Evolutionary conservation across 2,329 filamentous ascomycete genomes (phyloP).

Genomic region (Aspergillus fumigatiaffinis): DNA sequence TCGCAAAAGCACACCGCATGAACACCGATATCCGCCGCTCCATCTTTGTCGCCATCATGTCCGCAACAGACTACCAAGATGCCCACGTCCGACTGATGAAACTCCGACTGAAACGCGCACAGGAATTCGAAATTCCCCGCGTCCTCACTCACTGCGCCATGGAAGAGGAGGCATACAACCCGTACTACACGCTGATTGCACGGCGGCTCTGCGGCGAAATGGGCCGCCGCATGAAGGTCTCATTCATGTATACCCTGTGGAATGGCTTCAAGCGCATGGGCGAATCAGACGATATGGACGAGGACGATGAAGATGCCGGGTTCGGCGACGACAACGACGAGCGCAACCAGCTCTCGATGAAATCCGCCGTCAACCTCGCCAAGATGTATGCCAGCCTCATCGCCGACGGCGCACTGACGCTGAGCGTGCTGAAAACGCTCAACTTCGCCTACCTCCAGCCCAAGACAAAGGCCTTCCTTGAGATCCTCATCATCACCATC

Average conservation of each 20-base stretch:
- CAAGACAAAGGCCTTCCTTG: constrained; percentile 73
- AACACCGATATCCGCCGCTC: constrained; percentile 80
- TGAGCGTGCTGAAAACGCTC: constrained; percentile 60
- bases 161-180: constrained; percentile 80
- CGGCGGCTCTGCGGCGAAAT: constrained; percentile 63
- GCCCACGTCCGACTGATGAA: constrained; percentile 76
- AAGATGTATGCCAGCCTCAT: constrained; percentile 64
- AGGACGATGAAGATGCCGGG: constrained; percentile 58
- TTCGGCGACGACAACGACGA: constrained; percentile 55
- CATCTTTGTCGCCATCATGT: constrained; percentile 92
- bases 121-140: constrained; percentile 79
- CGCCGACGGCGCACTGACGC: constrained; percentile 54
- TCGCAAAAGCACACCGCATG: constrained; percentile 80
- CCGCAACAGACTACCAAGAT: constrained; percentile 76
- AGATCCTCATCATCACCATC: constrained; percentile 72
- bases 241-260: constrained; percentile 84
- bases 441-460: constrained; percentile 74
- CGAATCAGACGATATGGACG: constrained; percentile 60
- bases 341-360: constrained; percentile 48
- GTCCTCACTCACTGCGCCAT: constrained; percentile 85
- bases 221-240: constrained; percentile 71
- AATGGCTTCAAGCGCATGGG: constrained; percentile 80
- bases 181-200: constrained; percentile 86
- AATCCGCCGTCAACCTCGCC: constrained; percentile 63
- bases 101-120: constrained; percentile 77